Base-by-base conservation (phyloP, 106 monocot species). In the Ottelia alismoides region DNA sequence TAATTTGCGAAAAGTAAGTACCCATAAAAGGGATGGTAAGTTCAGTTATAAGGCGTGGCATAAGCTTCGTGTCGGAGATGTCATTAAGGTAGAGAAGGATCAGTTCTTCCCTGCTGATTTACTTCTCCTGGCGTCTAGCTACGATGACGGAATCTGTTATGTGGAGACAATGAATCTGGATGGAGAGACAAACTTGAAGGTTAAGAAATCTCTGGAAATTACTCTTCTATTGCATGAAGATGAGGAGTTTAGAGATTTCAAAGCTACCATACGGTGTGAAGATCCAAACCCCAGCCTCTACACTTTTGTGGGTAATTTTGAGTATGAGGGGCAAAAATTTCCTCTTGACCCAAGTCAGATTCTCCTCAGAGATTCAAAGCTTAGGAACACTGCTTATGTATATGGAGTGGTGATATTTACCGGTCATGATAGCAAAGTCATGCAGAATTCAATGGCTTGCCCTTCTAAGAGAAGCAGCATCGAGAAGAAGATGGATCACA, bases 131-230 rank as follows among this genome's bases (percentile, higher is more conserved):
- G 88, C 94, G 0, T 94, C 94, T 0, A 84, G 81, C 66, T 94
- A 94, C 59, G 94, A 84, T 1, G 94, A 94, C 64, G 88, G 83
- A 1, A 88, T 94, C 54, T 94, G 94, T 58, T 94, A 94, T 52
- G 94, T 94, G 11, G 94, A 96, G 69, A 96, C 94, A 2, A 94
- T 94, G 94, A 94, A 94, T 69, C 73, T 94, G 58, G 94, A 94
- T 55, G 94, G 94, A 9, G 94, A 94, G 49, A 96, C 88, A 18
- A 96, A 96, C 53, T 46, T 96, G 47, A 96, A 96, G 78, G 81
- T 96, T 17, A 96, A 96, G 72, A 78, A 88, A 45, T 84, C 88
- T 25, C 55, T 88, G 57, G 94, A 96, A 58, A 75, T 82, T 9
- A 96, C 88, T 7, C 28, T 84, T 26, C 73, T 84, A 4, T 64